phyloP scores from a whole-genome alignment of 2,329 filamentous ascomycete genomes.

The Pseudocercospora fuligena region DNA sequence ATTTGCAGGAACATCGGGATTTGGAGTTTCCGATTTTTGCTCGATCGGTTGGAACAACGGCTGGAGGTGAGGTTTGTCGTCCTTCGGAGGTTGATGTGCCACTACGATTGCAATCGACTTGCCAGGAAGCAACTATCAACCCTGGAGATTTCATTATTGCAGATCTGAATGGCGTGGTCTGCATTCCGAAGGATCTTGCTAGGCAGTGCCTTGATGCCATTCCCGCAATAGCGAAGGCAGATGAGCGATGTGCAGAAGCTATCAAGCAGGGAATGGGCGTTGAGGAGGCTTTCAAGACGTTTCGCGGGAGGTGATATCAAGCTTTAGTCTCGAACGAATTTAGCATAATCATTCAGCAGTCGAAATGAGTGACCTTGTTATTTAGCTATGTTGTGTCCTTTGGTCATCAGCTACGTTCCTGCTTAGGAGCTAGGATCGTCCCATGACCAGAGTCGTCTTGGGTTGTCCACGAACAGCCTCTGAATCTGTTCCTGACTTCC shows the following conservation, averaged over 20 bases:
- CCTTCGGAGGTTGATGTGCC: conserved; percentile 6
- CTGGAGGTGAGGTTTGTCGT: background rate
- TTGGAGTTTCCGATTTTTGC: background rate
- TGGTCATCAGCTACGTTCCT: background rate
- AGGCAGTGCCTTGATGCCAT: background rate
- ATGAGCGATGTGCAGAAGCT: background rate
- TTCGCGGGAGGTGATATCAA: background rate
- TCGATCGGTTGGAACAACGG: background rate
- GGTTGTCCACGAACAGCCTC: background rate
- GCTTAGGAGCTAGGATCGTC: background rate
- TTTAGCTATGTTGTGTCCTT: background rate
- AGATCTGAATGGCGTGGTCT: background rate
- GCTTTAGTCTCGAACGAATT: background rate
- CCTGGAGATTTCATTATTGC: background rate
- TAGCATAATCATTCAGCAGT: background rate
- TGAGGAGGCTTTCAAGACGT: background rate
- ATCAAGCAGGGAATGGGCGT: background rate
- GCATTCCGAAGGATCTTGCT: background rate
- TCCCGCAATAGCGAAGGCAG: background rate
- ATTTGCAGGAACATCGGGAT: background rate
- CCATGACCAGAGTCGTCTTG: background rate
- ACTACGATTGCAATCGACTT: background rate
- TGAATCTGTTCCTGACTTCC: background rate
- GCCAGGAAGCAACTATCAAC: background rate
- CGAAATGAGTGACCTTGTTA: background rate